Conservation (phyloP, 352 stramenopile species). For the Phytopythium chamaehyphon region DNA sequence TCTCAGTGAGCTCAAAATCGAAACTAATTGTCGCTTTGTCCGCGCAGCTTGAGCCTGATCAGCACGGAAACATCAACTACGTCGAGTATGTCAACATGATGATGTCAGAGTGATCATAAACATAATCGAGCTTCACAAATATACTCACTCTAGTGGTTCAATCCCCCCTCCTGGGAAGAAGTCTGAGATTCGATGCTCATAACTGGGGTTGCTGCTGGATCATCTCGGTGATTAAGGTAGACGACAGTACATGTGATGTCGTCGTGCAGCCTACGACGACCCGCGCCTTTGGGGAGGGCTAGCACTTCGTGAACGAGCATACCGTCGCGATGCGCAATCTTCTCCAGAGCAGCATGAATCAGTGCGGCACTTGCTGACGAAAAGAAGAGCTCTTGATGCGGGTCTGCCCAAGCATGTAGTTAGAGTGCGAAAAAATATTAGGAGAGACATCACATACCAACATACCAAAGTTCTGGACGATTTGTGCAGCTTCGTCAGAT, state of each 20-base stretch:
- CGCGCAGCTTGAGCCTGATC: constrained; percentile 86
- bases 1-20: neutral
- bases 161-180: neutral
- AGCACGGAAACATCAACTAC: constrained; percentile 92
- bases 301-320: constrained; percentile 71
- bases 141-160: neutral
- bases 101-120: constrained; percentile 63
- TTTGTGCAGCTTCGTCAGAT: constrained; percentile 51
- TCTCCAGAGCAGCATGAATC: constrained; percentile 68
- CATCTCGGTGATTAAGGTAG: constrained; percentile 30
- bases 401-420: constrained; percentile 17
- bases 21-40: constrained; percentile 1
- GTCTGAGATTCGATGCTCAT: constrained; percentile 1
- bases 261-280: constrained; percentile 61
- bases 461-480: constrained; percentile 71
- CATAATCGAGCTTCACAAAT: constrained; percentile 16
- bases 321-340: constrained; percentile 61
- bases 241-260: constrained; percentile 82
- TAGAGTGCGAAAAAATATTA: neutral
- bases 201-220: constrained; percentile 3
- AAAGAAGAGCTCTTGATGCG: constrained; percentile 53
- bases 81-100: constrained; percentile 95
- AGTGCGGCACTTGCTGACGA: constrained; percentile 45
- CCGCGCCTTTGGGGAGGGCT: constrained; percentile 38
- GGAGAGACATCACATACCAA: neutral